Evolutionary conservation across 345 rosid genomes (phyloP).

Genomic region (Zanthoxylum bungeanum): DNA sequence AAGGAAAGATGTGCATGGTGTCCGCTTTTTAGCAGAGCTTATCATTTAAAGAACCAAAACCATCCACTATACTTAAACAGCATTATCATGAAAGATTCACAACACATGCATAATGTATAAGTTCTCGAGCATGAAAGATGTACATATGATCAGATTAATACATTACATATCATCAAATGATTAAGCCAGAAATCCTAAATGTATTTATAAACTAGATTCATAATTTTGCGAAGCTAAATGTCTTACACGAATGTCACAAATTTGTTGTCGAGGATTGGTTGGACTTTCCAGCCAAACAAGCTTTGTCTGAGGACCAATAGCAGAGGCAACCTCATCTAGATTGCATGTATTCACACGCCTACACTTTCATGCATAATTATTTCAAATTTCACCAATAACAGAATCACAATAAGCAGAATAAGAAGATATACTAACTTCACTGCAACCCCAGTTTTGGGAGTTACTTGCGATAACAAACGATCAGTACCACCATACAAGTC

Average conservation of each 20-base stretch:
- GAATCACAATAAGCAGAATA: neutral
- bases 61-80: neutral
- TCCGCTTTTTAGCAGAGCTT: neutral
- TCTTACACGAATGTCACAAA: slow-evolving; percentile 76
- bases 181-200: neutral
- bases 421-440: slow-evolving; percentile 61
- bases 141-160: neutral
- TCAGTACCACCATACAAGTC: slow-evolving; percentile 96
- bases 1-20: neutral
- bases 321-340: slow-evolving; percentile 72
- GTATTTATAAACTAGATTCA: neutral
- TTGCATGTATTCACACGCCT: slow-evolving; percentile 82
- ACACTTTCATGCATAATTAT: slow-evolving; percentile 18
- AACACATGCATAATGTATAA: neutral
- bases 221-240: neutral
- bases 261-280: slow-evolving; percentile 81
- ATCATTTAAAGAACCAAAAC: neutral
- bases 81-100: neutral
- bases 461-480: slow-evolving; percentile 76
- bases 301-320: slow-evolving; percentile 71
- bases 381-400: slow-evolving; percentile 11
- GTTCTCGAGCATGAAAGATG: neutral
- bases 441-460: slow-evolving; percentile 69
- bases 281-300: slow-evolving; percentile 96
- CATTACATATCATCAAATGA: neutral